Evolutionary conservation across 345 rosid species (phyloP).

Genomic region (Jatropha curcas): DNA sequence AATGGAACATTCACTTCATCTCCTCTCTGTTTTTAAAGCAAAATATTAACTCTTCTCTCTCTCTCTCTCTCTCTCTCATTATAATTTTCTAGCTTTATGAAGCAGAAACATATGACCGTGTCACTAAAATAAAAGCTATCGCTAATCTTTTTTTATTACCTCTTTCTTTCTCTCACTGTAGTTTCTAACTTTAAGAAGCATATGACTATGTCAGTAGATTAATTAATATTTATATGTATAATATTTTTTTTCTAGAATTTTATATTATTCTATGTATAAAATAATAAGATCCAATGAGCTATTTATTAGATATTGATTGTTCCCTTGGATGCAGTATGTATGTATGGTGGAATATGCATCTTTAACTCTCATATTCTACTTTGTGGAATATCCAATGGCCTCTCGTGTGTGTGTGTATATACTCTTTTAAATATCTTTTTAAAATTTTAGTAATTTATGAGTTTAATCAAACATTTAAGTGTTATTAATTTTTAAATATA

Average conservation of each 20-base stretch:
- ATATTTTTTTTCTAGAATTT: not conserved
- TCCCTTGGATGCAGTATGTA: slow-evolving; percentile 2
- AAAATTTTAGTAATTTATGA: no score
- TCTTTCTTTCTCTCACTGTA: slow-evolving; percentile 4
- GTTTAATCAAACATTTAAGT: no score
- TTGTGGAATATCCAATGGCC: no score
- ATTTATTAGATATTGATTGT: slow-evolving; percentile 25
- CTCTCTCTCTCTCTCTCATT: slow-evolving; percentile 25
- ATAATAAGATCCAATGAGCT: slow-evolving; percentile 25
- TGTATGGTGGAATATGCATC: no score
- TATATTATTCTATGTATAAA: no score
- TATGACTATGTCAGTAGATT: slow-evolving; percentile 36
- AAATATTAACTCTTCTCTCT: no score
- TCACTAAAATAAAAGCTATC: slow-evolving; percentile 34
- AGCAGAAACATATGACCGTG: slow-evolving; percentile 39
- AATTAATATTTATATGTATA: not conserved
- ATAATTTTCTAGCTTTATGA: slow-evolving; percentile 32
- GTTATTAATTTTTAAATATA: no score
- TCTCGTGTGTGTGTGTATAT: no score
- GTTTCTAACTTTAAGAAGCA: slow-evolving; percentile 35
- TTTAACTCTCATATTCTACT: no score
- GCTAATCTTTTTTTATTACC: not conserved
- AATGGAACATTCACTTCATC: not conserved
- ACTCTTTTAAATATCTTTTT: no score
- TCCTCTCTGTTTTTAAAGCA: not conserved